phyloP scores from a whole-genome alignment of 2,329 filamentous ascomycete genomes.

The Apiospora pterosperma region DNA sequence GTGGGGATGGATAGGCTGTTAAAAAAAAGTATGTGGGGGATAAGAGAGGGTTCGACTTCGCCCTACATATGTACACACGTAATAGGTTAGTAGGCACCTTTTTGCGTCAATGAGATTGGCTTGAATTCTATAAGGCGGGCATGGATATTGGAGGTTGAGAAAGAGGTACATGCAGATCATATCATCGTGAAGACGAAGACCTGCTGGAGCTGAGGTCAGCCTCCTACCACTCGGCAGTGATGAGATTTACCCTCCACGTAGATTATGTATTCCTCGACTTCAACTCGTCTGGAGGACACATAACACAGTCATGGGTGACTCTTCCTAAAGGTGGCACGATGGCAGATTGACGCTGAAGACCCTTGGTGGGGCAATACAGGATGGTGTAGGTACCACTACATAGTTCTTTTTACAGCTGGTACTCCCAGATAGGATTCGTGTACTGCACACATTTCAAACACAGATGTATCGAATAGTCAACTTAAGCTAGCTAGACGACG shows the following conservation, averaged over 20 bases:
- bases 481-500: neutral
- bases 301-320: neutral
- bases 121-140: neutral
- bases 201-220: neutral
- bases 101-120: neutral
- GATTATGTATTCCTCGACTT: no score
- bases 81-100: no score
- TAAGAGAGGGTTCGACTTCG: neutral
- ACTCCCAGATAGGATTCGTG: neutral
- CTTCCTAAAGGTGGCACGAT: neutral
- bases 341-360: neutral
- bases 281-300: neutral
- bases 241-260: neutral
- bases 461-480: neutral
- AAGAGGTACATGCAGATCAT: neutral
- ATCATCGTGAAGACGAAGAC: neutral
- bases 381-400: neutral
- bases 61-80: neutral
- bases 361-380: neutral
- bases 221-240: neutral
- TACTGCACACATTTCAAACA: neutral
- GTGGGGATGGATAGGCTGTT: neutral
- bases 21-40: neutral
- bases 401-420: neutral
- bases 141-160: neutral